A percentile compares a stretch with the other conserved stretches of the same genome.
Evolutionary conservation across 2,329 filamentous ascomycete species (phyloP).

Genomic region (Penicillium sp.): DNA sequence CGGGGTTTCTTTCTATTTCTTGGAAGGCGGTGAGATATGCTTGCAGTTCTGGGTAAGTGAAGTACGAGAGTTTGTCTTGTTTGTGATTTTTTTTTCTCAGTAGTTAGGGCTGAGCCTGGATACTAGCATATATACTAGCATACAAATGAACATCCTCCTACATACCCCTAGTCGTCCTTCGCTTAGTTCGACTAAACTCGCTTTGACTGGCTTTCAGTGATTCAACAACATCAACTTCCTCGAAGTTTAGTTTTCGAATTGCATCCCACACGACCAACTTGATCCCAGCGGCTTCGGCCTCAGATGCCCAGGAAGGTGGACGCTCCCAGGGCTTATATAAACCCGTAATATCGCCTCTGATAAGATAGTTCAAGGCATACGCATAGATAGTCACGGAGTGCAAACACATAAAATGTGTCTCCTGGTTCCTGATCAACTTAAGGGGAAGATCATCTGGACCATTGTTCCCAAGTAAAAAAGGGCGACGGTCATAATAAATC

Average conservation of each 20-base stretch:
- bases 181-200: background rate
- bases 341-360: background rate
- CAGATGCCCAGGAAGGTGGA: slow-evolving; percentile 1
- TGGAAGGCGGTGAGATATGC: no score
- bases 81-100: no score
- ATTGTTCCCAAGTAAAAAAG: no score
- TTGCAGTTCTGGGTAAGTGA: no score
- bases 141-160: no score
- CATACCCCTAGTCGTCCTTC: no score
- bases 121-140: no score
- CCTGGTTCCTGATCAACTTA: slow-evolving; percentile 6
- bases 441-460: slow-evolving; percentile 3
- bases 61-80: no score
- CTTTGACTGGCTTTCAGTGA: slow-evolving; percentile 4
- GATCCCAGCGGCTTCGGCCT: no score
- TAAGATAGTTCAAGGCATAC: no score
- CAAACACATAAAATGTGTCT: background rate
- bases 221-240: background rate
- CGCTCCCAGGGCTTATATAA: background rate
- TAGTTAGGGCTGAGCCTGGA: no score
- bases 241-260: background rate
- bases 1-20: background rate
- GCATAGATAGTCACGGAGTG: slow-evolving; percentile 4
- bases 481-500: slow-evolving; percentile 8
- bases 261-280: slow-evolving; percentile 4